Evolutionary conservation across 1,139 yeast genomes (phyloP).

Genomic region (Protomyces gravidus): DNA sequence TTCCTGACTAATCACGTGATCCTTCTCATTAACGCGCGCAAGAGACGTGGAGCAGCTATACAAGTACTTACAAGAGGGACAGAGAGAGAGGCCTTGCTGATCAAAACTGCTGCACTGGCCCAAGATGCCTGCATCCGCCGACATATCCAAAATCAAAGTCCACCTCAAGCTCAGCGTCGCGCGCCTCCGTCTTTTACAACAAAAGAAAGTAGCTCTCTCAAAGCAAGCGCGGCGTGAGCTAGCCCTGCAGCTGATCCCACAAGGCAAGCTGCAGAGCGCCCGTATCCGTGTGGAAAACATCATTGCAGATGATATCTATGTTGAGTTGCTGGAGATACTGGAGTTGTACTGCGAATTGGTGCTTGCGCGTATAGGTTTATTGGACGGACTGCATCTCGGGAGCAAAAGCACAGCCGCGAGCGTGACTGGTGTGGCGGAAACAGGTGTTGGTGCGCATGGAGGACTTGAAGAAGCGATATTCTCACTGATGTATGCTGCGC

Average conservation of each 20-base stretch:
- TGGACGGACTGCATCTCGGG: constrained; percentile 42
- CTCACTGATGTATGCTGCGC: constrained; percentile 65
- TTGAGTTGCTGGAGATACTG: constrained; percentile 72
- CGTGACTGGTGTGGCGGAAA: neutral
- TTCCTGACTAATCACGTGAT: too few species aligned
- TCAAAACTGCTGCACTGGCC: too few species aligned
- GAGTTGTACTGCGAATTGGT: constrained; percentile 78
- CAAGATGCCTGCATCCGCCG: neutral
- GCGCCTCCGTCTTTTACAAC: constrained; percentile 72
- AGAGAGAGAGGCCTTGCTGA: too few species aligned
- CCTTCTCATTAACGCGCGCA: too few species aligned
- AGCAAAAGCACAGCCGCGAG: neutral
- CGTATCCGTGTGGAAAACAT: constrained; percentile 79
- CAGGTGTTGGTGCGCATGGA: constrained; percentile 50
- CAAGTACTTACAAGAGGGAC: too few species aligned
- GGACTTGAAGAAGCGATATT: constrained; percentile 71
- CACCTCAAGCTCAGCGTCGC: constrained; percentile 60
- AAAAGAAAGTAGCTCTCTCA: constrained; percentile 73
- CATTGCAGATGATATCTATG: constrained; percentile 76
- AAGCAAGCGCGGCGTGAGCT: constrained; percentile 72
- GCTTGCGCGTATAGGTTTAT: constrained; percentile 64
- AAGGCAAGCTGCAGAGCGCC: constrained; percentile 79
- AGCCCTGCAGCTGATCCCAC: constrained; percentile 62
- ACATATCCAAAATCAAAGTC: constrained; percentile 11
- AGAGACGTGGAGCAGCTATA: too few species aligned